Conservation (phyloP, 441 rosid species). For the Gossypium schwendimanii region DNA sequence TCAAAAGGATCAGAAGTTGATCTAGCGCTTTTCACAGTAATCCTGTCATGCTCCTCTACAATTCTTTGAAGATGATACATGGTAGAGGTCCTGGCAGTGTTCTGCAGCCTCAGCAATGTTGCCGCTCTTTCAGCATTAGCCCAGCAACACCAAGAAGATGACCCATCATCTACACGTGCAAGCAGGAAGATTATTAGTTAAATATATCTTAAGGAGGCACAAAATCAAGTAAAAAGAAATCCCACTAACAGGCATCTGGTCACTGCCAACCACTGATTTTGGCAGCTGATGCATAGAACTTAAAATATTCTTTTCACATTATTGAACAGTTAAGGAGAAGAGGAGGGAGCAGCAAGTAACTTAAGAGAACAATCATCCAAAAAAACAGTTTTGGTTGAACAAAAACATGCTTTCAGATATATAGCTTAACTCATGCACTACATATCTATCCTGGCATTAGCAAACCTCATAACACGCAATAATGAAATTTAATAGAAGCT, state of each 20-base stretch:
- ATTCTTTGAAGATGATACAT: slow-evolving; percentile 51
- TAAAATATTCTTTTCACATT: neutral
- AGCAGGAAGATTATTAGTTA: slow-evolving; percentile 12
- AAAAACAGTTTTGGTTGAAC: neutral
- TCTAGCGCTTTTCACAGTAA: slow-evolving; percentile 50
- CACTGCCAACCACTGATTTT: neutral
- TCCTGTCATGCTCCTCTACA: slow-evolving; percentile 44
- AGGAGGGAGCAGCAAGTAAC: neutral
- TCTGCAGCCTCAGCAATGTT: slow-evolving; percentile 53
- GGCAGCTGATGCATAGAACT: neutral
- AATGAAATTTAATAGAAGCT: neutral
- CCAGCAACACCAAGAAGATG: slow-evolving; percentile 79
- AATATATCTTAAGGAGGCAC: neutral
- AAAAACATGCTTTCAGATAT: neutral
- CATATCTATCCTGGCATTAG: neutral
- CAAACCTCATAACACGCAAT: neutral
- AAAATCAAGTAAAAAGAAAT: neutral
- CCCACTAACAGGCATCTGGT: neutral
- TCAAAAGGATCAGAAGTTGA: slow-evolving; percentile 41
- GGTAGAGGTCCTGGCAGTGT: slow-evolving; percentile 23
- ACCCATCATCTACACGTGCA: slow-evolving; percentile 64
- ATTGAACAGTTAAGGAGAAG: neutral
- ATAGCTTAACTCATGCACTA: neutral
- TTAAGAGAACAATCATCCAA: neutral
- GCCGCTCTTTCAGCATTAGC: slow-evolving; percentile 60